Evolutionary conservation across 768 basidiomycete species (phyloP), one percentile per base, ranked within the genome.

Genomic region (Collybia sp.): DNA sequence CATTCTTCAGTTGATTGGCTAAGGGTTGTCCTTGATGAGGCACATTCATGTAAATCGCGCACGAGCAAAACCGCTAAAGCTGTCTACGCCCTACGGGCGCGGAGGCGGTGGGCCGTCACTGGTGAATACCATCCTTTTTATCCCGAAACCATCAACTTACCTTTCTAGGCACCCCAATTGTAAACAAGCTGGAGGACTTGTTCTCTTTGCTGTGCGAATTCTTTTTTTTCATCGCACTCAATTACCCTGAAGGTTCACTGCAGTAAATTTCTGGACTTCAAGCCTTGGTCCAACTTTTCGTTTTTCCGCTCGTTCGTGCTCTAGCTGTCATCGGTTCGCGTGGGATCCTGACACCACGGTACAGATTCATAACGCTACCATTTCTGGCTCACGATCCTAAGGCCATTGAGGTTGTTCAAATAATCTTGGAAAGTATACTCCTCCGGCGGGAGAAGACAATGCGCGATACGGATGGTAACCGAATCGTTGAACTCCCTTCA

Each of bases 381-480:
- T 98, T 97, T 69, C 75, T 94, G 45, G 86, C 85, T 38, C 85
- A 83, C 32, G 94, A 97, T 61, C 82, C 89, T 0, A 93, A 93
- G 58, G 94, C 92, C 0, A 86, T 97, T 40, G 92, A 95, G 56
- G 85, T 97, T 37, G 93, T 97, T 0, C 94, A 97, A 65, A 87
- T 93, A 47, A 93, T 97, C 49, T 73, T 97, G 13, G 92, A 95
- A 62, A 90, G 82, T 31, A 76, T 91, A 41, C 70, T 98, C 5
- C 71, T 98, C 6, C 78, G 95, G 12, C 78, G 95, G 51, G 94
- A 97, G 64, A 98, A 98, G 71, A 85, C 79, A 44, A 95, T 93
- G 90, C 79, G 80, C 32, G 94, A 94, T 64, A 71, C 66, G 31
- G 80, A 92, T 53, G 95, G 95, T 8, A 85, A 88, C 44, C 79